Evolutionary conservation across 139 green algal species (phyloP), one percentile per base, ranked within the genome.

Genomic region (Chlorella sp.): DNA sequence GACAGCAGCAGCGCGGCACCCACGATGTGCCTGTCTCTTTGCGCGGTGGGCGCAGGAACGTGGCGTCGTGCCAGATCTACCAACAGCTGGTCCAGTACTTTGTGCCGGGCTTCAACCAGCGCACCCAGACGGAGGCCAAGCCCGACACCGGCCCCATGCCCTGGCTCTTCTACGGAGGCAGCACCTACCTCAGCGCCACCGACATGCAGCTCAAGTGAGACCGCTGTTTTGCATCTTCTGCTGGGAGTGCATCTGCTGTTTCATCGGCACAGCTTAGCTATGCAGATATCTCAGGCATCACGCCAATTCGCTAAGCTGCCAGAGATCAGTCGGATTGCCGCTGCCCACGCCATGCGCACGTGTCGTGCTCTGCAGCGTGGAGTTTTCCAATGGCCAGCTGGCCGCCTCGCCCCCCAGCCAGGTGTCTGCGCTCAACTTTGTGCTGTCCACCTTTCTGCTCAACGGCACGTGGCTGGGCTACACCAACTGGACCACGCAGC

Each of bases 391-490:
- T 33, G 67, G 79, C 1, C 26, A 71, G 31, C 79, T 83, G 34
- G 73, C 61, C 5, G 62, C 24, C 50, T 23, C 76, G 22, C 50
- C 50, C 17, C 2, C 55, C 4, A 55, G 67, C 27, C 22, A 55
- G 27, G 73, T 74, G 5, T 77, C 70, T 0, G 1, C 33, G 33
- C 65, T 88, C 31, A 73, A 35, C 0, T 83, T 89, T 51, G 67
- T 86, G 26, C 79, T 89, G 70, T 82, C 84, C 4, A 49, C 72
- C 5, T 87, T 81, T 67, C 69, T 78, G 33, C 69, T 86, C 26
- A 83, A 89, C 51, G 84, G 84, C 72, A 87, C 81, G 2, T 89
- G 84, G 84, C 81, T 89, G 70, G 84, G 84, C 34, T 82, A 79
- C 63, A 72, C 68, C 23, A 70, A 74, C 26, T 86, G 77, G 79